Conservation (phyloP, 2,329 filamentous ascomycete species). For the Parastagonospora avenae region DNA sequence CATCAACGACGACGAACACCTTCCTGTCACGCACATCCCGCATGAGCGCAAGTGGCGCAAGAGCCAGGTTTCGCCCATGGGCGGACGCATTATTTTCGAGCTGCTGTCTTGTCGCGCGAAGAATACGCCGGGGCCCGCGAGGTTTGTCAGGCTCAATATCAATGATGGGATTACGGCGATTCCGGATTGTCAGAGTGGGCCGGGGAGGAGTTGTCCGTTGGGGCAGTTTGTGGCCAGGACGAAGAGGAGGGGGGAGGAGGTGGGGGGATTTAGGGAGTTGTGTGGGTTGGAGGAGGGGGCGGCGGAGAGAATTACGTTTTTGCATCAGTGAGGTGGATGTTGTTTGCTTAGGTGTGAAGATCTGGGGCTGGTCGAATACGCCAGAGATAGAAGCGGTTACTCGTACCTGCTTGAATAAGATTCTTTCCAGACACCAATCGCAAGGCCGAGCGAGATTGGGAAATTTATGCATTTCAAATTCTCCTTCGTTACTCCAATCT, state of each 20-base stretch:
- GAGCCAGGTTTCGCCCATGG: constrained; percentile 63
- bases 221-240: constrained; percentile 51
- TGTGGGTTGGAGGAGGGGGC: constrained; percentile 54
- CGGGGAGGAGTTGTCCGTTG: constrained; percentile 56
- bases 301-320: constrained; percentile 53
- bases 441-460: too few relatives aligned
- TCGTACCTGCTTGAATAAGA: too few relatives aligned
- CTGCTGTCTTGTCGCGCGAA: constrained; percentile 49
- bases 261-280: constrained; percentile 55
- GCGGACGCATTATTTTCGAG: constrained; percentile 61
- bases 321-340: constrained; percentile 49
- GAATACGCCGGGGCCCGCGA: neutral
- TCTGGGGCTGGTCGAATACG: too few relatives aligned
- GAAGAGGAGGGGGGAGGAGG: constrained; percentile 46
- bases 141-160: constrained; percentile 60
- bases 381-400: too few relatives aligned
- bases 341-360: too few relatives aligned
- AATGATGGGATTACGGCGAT: constrained; percentile 62
- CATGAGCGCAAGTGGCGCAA: constrained; percentile 58
- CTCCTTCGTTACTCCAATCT: neutral
- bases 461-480: too few relatives aligned
- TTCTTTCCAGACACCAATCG: too few relatives aligned
- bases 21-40: constrained; percentile 55
- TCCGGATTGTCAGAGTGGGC: constrained; percentile 54
- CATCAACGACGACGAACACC: constrained; percentile 49